Base-by-base conservation (phyloP, 1,284 basidiomycete genomes). In the Naganishia sp. region DNA sequence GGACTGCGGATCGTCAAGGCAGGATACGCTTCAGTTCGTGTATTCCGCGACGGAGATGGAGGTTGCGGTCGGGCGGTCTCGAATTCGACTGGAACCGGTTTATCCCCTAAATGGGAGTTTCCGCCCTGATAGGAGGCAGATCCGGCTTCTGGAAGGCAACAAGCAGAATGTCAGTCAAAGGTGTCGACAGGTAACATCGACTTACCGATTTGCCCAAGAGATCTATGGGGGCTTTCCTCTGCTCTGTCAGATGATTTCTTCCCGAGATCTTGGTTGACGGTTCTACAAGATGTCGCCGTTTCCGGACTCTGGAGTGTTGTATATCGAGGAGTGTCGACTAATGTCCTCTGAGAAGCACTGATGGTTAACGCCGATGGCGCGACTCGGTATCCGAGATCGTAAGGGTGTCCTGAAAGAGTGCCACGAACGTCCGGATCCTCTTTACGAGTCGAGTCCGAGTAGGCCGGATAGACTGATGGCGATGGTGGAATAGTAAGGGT, bases 301-400 rank as follows among this genome's bases (percentile, higher is more conserved):
- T 13, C n/a, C 18, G 1, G 6, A 21, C 9, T 10, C 6, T 35
- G 47, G 3, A 51, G 45, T 17, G 32, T 6, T 7, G 23, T 11
- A 7, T n/a, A 18, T 13, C 7, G 47, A 9, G 58, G 47, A 17
- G 39, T 28, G 17, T 51, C 47, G 4, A 61, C 58, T n/a, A 61
- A 28, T 9, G 58, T 61, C 10, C 58, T 46, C 31, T 61, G 58
- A 31, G 58, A 61, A 17, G 50, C 58, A 18, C 46, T 28, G 18
- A 10, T 46, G 9, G 56, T 41, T 6, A 28, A 17, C 15, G 32
- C 25, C 32, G 43, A 47, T 17, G 50, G 32, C 39, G 58, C 32
- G 23, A 41, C 32, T 18, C 23, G 35, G 17, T 25, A 13, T 21
- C 47, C 47, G 11, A 25, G 6, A 23, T 49, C 3, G n/a, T 21